These are phyloP conservation scores for Globisporangium splendens DNA, from an alignment of 352 stramenopile genomes.

Conservation along the genomic window DNA sequence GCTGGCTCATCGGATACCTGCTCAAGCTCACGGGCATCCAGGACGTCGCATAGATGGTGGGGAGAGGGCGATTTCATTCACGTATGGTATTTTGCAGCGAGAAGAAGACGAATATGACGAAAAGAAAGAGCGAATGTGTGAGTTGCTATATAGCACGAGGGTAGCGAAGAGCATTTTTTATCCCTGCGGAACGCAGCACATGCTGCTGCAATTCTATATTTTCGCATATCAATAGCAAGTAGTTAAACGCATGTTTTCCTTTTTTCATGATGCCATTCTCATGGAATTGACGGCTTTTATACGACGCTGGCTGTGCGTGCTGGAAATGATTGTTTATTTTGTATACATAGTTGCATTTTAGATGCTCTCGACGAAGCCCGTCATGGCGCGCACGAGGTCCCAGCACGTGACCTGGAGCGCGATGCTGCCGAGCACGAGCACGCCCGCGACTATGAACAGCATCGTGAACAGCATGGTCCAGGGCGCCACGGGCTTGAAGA, in stretches of 20 bases:
- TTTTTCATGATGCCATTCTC: background rate
- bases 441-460: conserved; percentile 38
- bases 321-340: background rate
- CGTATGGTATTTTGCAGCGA: background rate
- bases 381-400: conserved; percentile 61
- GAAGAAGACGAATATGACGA: background rate
- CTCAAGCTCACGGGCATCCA: conserved; percentile 79
- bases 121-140: conserved; percentile 2
- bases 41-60: conserved; percentile 45
- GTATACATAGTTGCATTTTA: conserved; percentile 8
- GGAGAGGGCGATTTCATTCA: background rate
- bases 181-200: too few relatives aligned
- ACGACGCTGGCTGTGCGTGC: too few relatives aligned
- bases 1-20: conserved; percentile 82
- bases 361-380: conserved; percentile 51
- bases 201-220: conserved; percentile 2
- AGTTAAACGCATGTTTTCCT: background rate
- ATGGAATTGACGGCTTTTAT: background rate
- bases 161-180: background rate
- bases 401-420: conserved; percentile 44
- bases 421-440: conserved; percentile 45
- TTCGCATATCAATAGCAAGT: background rate
- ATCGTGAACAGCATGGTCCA: conserved; percentile 63
- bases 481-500: conserved; percentile 59
- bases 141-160: conserved; percentile 3